Evolutionary conservation across 345 rosid species (phyloP), one percentile per base, ranked within the genome.

Genomic region (Arabidopsis arenosa): DNA sequence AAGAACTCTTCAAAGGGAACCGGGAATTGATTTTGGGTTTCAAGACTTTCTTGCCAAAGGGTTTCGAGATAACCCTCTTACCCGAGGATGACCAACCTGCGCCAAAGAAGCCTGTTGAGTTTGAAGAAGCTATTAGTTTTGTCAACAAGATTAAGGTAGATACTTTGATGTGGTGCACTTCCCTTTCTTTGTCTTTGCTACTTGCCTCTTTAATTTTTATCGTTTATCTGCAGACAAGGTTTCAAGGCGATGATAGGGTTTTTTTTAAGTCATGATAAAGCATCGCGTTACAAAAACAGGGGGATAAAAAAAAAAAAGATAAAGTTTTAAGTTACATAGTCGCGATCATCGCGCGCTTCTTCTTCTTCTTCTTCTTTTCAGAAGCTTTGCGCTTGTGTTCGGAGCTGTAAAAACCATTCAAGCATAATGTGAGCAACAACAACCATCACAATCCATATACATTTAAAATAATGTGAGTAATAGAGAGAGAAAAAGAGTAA

Each of bases 11-110:
- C 71, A 90, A 92, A 70, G 99, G 99, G 68, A 88, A 90, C 70
- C 73, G 87, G 33, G 92, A 90, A 77, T 80, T 95, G 57, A 95
- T 95, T 63, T 85, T 88, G 84, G 99, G 99, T 47, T 95, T 95
- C 74, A 95, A 95, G 74, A 89, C 98, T 78, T 95, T 95, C 87
- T 83, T 95, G 65, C 99, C 99, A 11, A 92, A 95, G 83, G 97
- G 97, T 54, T 92, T 84, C 77, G 97, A 92, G 84, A 95, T 95
- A 69, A 87, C 89, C 7, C 91, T 92, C 26, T 82, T 84, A 28
- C 90, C 81, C 36, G 93, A 87, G 45, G 93, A 90, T 54, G 97
- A 85, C 56, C 85, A 82, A 41, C 85, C 86, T 80, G 83, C 83
- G 2, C 93, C 83, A 21, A 94, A 90, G 90, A 94, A 94, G 66